Percentiles rank a stretch among this genome's conserved stretches.
These are phyloP conservation scores for Phyllostachys edulis DNA, from an alignment of 176 grass and related monocot species.

Conservation along the genomic window DNA sequence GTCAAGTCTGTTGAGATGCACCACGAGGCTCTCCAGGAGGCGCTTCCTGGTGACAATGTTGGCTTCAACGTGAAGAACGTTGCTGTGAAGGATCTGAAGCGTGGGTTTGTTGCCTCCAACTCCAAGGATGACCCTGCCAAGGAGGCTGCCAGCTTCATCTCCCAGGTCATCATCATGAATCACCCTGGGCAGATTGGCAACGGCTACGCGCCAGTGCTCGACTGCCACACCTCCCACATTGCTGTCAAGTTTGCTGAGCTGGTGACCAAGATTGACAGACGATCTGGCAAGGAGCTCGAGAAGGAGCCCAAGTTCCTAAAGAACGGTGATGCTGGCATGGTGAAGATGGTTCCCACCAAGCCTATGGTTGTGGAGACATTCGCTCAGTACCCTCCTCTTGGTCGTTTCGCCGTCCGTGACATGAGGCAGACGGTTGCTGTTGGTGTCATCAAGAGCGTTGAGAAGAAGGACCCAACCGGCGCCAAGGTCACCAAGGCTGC, in stretches of 20 bases:
- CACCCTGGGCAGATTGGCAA: conserved; percentile 94
- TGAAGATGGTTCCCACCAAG: conserved; percentile 98
- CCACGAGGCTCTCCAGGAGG: conserved; percentile 81
- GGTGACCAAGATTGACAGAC: conserved; percentile 83
- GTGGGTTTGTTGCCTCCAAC: conserved; percentile 81
- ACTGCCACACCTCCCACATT: conserved; percentile 95
- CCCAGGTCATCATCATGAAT: conserved; percentile 97
- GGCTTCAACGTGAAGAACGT: conserved; percentile 91
- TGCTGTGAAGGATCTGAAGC: conserved; percentile 86
- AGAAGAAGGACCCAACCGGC: conserved; percentile 79
- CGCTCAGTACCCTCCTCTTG: conserved; percentile 58
- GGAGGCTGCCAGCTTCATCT: conserved; percentile 75
- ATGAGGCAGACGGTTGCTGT: conserved; percentile 86
- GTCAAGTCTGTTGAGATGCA: conserved; percentile 98
- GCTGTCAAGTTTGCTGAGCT: conserved; percentile 88
- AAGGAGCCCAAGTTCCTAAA: conserved; percentile 90
- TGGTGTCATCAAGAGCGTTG: conserved; percentile 75
- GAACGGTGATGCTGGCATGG: conserved; percentile 82
- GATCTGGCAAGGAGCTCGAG: conserved; percentile 89
- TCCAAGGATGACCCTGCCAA: conserved; percentile 95
- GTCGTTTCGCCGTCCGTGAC: conserved; percentile 72
- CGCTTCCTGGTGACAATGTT: conserved; percentile 72
- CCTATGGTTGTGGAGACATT: conserved; percentile 90
- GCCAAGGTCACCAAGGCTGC: conserved; percentile 94
- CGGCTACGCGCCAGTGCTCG: conserved; percentile 77